phyloP scores from a whole-genome alignment of 1,139 yeast genomes.

The Williopsis jadinii region DNA sequence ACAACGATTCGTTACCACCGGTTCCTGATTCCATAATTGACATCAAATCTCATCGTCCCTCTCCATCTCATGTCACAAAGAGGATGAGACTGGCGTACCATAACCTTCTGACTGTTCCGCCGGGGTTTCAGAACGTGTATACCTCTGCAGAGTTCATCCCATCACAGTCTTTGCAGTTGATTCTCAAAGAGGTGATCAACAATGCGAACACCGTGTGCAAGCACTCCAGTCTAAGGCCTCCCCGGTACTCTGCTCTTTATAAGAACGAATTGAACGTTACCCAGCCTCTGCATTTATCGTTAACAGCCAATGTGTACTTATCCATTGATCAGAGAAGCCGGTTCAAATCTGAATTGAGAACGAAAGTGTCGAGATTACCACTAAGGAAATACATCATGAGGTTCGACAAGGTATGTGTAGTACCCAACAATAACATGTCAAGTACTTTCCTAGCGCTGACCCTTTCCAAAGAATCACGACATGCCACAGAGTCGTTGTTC shows the following conservation, averaged over 20 bases:
- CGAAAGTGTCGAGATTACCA: background rate
- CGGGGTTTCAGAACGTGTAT: constrained; percentile 12
- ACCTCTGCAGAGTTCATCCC: constrained; percentile 15
- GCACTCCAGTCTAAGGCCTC: constrained; percentile 3
- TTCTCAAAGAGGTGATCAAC: constrained; percentile 4
- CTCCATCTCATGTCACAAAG: too few species aligned
- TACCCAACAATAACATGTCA: constrained; percentile 8
- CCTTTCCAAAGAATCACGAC: constrained; percentile 5
- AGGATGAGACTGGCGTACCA: constrained; percentile 6
- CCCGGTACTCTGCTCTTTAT: constrained; percentile 6
- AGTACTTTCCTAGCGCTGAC: constrained; percentile 10
- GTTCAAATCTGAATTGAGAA: constrained; percentile 1
- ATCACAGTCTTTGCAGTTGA: background rate
- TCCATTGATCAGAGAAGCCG: constrained; percentile 3
- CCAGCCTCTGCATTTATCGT: constrained; percentile 16
- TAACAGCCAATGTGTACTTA: constrained; percentile 12
- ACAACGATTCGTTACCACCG: constrained; percentile 3
- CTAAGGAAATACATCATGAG: background rate
- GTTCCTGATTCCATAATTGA: constrained; percentile 5
- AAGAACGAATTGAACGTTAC: constrained; percentile 3
- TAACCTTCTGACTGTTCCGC: constrained; percentile 1
- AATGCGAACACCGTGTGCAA: constrained; percentile 8
- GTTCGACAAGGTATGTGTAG: constrained; percentile 8
- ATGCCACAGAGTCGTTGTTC: constrained; percentile 5
- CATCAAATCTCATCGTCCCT: too few species aligned